A percentile compares a stretch with the other conserved stretches of the same genome.
Evolutionary conservation across 441 rosid species (phyloP).

Genomic region (Hura crepitans): DNA sequence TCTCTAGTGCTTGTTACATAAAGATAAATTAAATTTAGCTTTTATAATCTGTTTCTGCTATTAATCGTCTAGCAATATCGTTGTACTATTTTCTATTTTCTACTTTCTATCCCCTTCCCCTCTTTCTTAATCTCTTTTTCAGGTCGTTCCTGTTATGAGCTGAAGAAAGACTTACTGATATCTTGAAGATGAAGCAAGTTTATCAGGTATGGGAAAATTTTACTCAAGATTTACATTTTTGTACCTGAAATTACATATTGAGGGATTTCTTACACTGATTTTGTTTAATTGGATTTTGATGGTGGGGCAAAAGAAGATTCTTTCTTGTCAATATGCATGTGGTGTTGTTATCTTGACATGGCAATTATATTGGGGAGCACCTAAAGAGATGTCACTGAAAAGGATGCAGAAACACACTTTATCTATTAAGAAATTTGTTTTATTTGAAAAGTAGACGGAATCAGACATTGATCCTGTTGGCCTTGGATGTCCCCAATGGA

Average conservation of each 20-base stretch:
- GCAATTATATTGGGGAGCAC: too few relatives aligned
- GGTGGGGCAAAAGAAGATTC: slow-evolving; percentile 10
- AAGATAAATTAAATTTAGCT: slow-evolving; percentile 29
- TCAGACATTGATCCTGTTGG: slow-evolving; percentile 31
- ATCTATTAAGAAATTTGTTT: not conserved
- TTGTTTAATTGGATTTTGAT: not conserved
- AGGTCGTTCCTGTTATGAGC: slow-evolving; percentile 20
- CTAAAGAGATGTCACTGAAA: slow-evolving; percentile 26
- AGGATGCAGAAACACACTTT: slow-evolving; percentile 14
- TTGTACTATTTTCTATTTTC: not conserved
- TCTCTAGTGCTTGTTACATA: slow-evolving; percentile 30
- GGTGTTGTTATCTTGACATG: too few relatives aligned
- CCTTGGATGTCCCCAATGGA: slow-evolving; percentile 2
- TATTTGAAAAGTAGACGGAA: slow-evolving; percentile 30
- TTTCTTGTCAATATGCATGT: not conserved
- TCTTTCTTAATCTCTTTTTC: slow-evolving; percentile 6
- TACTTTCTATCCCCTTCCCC: not conserved
- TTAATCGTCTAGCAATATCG: not conserved
- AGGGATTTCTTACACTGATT: not conserved
- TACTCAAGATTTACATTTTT: not conserved
- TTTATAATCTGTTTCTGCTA: slow-evolving; percentile 20
- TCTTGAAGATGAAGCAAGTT: slow-evolving; percentile 4
- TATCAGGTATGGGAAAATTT: not conserved
- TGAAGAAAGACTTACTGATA: not conserved
- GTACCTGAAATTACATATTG: not conserved